These are phyloP conservation scores for Eremothecium sinecaudum DNA, from an alignment of 1,139 yeast genomes.

Conservation along the genomic window DNA sequence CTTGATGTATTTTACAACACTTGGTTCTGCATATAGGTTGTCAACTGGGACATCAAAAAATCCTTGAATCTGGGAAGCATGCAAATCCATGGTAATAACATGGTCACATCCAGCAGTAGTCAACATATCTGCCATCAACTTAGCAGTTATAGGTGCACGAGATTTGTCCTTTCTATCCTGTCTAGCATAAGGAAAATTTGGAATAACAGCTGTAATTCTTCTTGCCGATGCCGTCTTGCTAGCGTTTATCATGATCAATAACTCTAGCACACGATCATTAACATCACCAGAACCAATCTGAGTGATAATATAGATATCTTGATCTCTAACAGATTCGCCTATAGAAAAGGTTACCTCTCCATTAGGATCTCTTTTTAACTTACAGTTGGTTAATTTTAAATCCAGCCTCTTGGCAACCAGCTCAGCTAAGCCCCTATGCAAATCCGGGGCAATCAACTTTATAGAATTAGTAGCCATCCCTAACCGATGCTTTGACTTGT, in stretches of 20 bases:
- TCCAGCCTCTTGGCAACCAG: constrained; percentile 67
- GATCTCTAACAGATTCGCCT: constrained; percentile 94
- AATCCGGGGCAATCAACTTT: constrained; percentile 80
- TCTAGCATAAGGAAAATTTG: constrained; percentile 94
- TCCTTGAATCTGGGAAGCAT: constrained; percentile 96
- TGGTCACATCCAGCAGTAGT: constrained; percentile 96
- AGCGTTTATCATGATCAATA: constrained; percentile 86
- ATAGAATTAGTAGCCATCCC: constrained; percentile 80
- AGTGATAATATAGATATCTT: constrained; percentile 77
- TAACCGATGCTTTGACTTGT: too few species aligned
- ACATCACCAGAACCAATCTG: constrained; percentile 92
- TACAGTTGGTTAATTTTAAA: constrained; percentile 51
- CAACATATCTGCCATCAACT: constrained; percentile 87
- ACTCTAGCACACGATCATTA: constrained; percentile 80
- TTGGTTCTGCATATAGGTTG: constrained; percentile 91
- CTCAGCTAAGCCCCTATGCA: constrained; percentile 80
- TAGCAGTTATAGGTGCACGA: constrained; percentile 96
- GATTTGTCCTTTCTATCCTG: constrained; percentile 95
- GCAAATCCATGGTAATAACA: constrained; percentile 94
- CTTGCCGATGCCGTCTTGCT: constrained; percentile 94
- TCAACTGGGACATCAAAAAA: constrained; percentile 95
- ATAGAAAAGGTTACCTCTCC: constrained; percentile 88
- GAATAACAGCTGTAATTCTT: constrained; percentile 88
- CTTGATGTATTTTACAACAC: constrained; percentile 77
- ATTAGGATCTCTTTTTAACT: constrained; percentile 60